Conservation (phyloP, 2,329 filamentous ascomycete species). For the Falciphora oryzae region DNA sequence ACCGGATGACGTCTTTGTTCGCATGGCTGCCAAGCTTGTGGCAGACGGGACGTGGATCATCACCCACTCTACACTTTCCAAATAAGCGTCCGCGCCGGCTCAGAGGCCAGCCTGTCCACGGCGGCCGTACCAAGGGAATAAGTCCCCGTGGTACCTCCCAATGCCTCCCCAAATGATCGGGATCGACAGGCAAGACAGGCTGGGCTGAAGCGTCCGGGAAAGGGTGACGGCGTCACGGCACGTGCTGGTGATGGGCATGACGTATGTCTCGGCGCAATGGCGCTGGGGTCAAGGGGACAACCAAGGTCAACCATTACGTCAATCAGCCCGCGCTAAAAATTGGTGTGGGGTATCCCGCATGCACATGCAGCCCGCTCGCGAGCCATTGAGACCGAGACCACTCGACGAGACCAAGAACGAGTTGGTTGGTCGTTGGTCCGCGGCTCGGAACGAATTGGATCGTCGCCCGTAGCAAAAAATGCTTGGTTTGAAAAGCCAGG, state of each 20-base stretch:
- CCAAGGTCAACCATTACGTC: background rate
- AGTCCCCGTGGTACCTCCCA: too few relatives aligned
- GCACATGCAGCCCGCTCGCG: too few relatives aligned
- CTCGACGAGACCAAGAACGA: too few relatives aligned
- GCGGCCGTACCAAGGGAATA: background rate
- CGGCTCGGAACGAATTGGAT: background rate
- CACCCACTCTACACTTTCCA: too few relatives aligned
- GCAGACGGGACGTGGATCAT: background rate
- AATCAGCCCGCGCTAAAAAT: background rate
- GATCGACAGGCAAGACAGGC: background rate
- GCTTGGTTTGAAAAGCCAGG: too few relatives aligned
- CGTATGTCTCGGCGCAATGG: conserved; percentile 5
- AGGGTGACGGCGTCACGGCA: background rate
- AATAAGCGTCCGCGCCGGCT: background rate
- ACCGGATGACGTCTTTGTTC: background rate
- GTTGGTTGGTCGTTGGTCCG: background rate
- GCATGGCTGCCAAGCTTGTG: background rate
- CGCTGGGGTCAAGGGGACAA: too few relatives aligned
- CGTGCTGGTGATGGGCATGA: background rate
- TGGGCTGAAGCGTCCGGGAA: too few relatives aligned
- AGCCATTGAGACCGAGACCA: too few relatives aligned
- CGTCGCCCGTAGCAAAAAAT: too few relatives aligned
- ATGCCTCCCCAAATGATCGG: background rate
- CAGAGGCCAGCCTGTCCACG: background rate
- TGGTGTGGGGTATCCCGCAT: background rate